A percentile compares a stretch with the other conserved stretches of the same genome.
phyloP scores from a whole-genome alignment of 352 stramenopile genomes.

The Nothophytophthora sp. region DNA sequence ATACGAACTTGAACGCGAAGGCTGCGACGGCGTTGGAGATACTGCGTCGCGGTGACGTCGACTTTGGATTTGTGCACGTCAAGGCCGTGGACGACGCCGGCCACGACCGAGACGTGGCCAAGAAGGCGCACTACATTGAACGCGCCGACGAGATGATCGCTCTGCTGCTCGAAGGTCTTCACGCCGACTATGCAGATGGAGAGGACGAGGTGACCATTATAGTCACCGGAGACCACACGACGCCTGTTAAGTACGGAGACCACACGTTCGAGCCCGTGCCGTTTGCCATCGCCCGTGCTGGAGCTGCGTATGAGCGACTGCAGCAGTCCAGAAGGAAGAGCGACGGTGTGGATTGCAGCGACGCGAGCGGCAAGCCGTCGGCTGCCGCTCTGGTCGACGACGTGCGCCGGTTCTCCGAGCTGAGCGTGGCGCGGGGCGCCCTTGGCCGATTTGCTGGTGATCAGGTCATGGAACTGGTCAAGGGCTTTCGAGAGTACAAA shows the following conservation, averaged over 20 bases:
- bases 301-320: conserved; percentile 33
- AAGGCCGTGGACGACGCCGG: conserved; percentile 89
- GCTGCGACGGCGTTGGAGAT: conserved; percentile 67
- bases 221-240: conserved; percentile 89
- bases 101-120: conserved; percentile 81
- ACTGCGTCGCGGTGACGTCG: conserved; percentile 40
- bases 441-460: conserved; percentile 84
- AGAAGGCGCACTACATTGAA: conserved; percentile 88
- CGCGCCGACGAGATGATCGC: conserved; percentile 85
- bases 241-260: conserved; percentile 84
- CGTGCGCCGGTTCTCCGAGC: conserved; percentile 66
- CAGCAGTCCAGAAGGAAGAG: conserved; percentile 16
- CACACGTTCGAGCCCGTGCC: conserved; percentile 89
- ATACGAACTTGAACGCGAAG: conserved; percentile 82
- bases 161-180: conserved; percentile 50
- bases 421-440: conserved; percentile 60
- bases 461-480: conserved; percentile 85
- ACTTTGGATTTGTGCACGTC: conserved; percentile 87
- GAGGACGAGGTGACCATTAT: conserved; percentile 74
- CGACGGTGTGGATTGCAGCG: conserved; percentile 2
- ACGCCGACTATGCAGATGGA: conserved; percentile 32
- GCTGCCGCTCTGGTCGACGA: conserved; percentile 41
- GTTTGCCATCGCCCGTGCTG: conserved; percentile 68
- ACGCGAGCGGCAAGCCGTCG: no score
- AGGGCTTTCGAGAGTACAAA: conserved; percentile 61